Evolutionary conservation across 2,329 filamentous ascomycete genomes (phyloP).

Genomic region (Fusarium brachygibbosum): DNA sequence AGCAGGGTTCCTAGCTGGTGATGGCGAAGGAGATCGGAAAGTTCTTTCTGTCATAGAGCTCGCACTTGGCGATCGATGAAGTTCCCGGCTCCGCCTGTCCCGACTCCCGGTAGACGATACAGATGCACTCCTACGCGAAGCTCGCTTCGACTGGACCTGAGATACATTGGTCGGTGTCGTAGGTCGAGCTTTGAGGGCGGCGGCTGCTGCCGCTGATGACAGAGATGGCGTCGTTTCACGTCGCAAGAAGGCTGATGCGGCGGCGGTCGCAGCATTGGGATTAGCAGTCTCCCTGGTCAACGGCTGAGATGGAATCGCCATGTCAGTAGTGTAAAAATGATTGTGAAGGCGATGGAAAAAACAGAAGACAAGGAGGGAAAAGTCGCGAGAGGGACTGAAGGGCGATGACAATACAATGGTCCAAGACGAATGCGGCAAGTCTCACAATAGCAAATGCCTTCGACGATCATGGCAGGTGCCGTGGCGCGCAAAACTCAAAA

Average conservation of each 20-base stretch:
- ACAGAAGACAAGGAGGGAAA: neutral
- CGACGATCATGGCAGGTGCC: slow-evolving; percentile 11
- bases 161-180: slow-evolving; percentile 83
- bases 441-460: slow-evolving; percentile 15
- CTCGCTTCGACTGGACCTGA: slow-evolving; percentile 90
- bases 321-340: slow-evolving; percentile 42
- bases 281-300: slow-evolving; percentile 74
- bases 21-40: slow-evolving; percentile 84
- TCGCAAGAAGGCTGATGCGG: slow-evolving; percentile 83
- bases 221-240: slow-evolving; percentile 74
- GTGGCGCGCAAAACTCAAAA: slow-evolving; percentile 43
- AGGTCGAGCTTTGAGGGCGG: slow-evolving; percentile 83
- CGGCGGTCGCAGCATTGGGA: slow-evolving; percentile 82
- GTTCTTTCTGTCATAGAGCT: slow-evolving; percentile 91
- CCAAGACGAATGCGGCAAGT: slow-evolving; percentile 17
- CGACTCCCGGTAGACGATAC: slow-evolving; percentile 74
- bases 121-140: slow-evolving; percentile 78
- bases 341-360: neutral
- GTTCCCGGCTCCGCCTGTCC: slow-evolving; percentile 58
- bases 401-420: slow-evolving; percentile 1
- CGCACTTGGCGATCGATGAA: slow-evolving; percentile 77
- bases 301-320: slow-evolving; percentile 62
- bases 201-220: slow-evolving; percentile 87
- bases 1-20: slow-evolving; percentile 64
- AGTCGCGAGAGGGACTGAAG: slow-evolving; percentile 6